phyloP scores from a whole-genome alignment of 164 flowering plant genomes.

The Umbellularia californica region DNA sequence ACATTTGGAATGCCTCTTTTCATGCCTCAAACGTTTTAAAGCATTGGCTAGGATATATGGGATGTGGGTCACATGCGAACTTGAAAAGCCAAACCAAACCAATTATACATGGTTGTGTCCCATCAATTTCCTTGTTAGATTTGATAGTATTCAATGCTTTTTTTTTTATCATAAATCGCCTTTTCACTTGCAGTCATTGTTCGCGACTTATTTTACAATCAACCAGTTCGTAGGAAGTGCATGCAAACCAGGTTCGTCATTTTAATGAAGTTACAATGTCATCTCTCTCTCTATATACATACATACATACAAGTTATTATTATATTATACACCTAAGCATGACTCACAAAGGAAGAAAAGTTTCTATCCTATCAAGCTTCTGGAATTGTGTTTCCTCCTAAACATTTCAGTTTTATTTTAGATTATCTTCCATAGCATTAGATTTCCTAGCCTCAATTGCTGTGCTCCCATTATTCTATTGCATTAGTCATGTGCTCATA shows the following conservation, averaged over 20 bases:
- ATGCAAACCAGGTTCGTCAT: constrained; percentile 68
- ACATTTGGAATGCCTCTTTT: too few species aligned
- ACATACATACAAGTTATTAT: neutral
- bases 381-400: neutral
- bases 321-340: neutral
- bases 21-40: too few species aligned
- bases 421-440: neutral
- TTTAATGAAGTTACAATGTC: constrained; percentile 3
- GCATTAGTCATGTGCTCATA: constrained; percentile 6
- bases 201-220: constrained; percentile 91
- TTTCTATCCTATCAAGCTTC: too few species aligned
- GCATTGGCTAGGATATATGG: neutral
- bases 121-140: neutral
- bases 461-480: neutral
- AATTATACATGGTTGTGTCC: neutral
- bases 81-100: too few species aligned
- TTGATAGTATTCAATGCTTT: neutral
- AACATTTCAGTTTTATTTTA: neutral
- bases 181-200: constrained; percentile 53
- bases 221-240: constrained; percentile 87
- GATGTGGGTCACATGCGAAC: neutral
- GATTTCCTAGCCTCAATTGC: neutral
- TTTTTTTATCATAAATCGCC: neutral
- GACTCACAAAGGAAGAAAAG: neutral
- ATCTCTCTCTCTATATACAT: neutral